Percentiles rank a stretch among this genome's conserved stretches.
Conservation (phyloP, 352 stramenopile species). For the Blastocystis sp. region DNA sequence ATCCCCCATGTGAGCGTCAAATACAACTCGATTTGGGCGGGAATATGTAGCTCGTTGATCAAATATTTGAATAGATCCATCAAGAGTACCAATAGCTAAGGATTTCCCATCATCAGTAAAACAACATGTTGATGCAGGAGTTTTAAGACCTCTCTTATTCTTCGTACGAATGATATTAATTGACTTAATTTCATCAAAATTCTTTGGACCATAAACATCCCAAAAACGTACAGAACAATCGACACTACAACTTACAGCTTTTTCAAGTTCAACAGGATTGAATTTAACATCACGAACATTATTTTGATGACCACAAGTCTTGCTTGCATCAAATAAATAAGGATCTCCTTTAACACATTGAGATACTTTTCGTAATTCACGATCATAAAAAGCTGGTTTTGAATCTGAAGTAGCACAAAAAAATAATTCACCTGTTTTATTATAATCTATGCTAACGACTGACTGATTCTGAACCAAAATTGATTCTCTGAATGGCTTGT, state of each 20-base stretch:
- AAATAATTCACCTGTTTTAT: background rate
- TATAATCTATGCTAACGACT: slow-evolving; percentile 29
- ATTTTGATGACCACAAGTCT: slow-evolving; percentile 28
- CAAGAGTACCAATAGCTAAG: slow-evolving; percentile 5
- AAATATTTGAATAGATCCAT: slow-evolving; percentile 9
- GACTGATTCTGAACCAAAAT: slow-evolving; percentile 17
- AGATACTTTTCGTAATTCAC: slow-evolving; percentile 6
- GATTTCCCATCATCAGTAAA: slow-evolving; percentile 15
- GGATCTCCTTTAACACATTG: slow-evolving; percentile 33
- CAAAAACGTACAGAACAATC: slow-evolving; percentile 30
- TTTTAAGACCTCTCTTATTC: slow-evolving; percentile 16
- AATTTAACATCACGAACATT: slow-evolving; percentile 2
- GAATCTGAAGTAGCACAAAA: slow-evolving; percentile 17
- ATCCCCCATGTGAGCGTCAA: slow-evolving; percentile 2
- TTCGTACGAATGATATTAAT: slow-evolving; percentile 8
- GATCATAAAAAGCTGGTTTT: slow-evolving; percentile 27
- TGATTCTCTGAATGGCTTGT: slow-evolving; percentile 27
- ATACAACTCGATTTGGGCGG: slow-evolving; percentile 5
- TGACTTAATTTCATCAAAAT: slow-evolving; percentile 28
- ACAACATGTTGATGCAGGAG: slow-evolving; percentile 3
- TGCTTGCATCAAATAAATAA: slow-evolving; percentile 23
- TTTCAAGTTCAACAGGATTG: slow-evolving; percentile 6
- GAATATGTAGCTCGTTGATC: too few species aligned
- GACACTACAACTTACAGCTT: slow-evolving; percentile 1
- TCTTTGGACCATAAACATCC: slow-evolving; percentile 13